Evolutionary conservation across 108 stramenopile species (phyloP), one percentile per base, ranked within the genome.

Genomic region (Pseudonitzschia multiseries): DNA sequence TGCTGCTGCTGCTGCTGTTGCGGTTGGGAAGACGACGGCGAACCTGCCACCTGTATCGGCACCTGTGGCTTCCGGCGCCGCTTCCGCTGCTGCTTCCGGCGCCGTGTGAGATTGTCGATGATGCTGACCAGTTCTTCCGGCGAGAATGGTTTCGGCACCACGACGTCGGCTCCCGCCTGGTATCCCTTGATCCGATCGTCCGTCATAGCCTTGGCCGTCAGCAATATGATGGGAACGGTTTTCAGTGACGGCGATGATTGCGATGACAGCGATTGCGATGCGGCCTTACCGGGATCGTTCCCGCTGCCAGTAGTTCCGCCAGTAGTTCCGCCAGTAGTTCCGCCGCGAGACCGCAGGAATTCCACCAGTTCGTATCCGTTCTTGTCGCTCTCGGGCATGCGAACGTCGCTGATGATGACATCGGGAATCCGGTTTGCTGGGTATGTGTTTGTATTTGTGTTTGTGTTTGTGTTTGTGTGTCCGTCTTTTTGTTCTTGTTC

Each of bases 121-220:
- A 96, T 91, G 22, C 82, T 82, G 14, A 96, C 33, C 48, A 96
- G 71, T 76, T 96, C 95, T 22, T 92, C 91, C 1, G 95, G 95
- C 70, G 86, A 77, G 81, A 96, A 96, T 9, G 95, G 95, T 71
- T 96, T 96, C 2, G 95, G 88, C 8, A 96, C 44, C 68, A 93
- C 93, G 15, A 73, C 93, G 80, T 93, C 81, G 26, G 90, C 91
- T 1, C 91, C 95, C 12, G 86, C 85, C 15, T 86, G 75, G 71
- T 93, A 96, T 17, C 95, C 95, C 57, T 65, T 65, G 36, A 93
- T 90, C 5, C 95, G 89, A 83, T 96, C 95, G 51, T 79, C 72
- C 10, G 90, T 86, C 83, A 89, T 81, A 8, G 77, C 88, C 66
- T 90, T 92, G 46, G 95, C 95, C 0, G 95, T 93, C 20, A 96